Evolutionary conservation across 2,329 filamentous ascomycete genomes (phyloP), one percentile per base, ranked within the genome.

Genomic region (Sarocladium oryzae): DNA sequence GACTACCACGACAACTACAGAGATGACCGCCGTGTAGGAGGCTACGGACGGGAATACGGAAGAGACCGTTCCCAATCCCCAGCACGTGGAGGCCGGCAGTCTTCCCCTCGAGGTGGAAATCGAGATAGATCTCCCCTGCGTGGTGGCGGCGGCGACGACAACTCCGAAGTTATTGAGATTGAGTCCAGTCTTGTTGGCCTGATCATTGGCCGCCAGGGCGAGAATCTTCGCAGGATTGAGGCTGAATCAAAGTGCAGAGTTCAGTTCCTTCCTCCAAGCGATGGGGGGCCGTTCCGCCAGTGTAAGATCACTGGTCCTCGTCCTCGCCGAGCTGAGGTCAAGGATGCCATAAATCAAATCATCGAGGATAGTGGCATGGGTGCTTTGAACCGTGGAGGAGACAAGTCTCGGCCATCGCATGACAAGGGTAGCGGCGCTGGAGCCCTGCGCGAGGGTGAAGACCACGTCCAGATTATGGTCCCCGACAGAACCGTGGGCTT

Each of bases 401-500:
- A 74, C 23, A 70, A 72, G 54, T 57, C 66, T 33, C 69, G 68
- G 26, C 68, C 72, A 54, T 55, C 66, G 58, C 30, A 49, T 5
- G 63, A 59, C 51, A 65, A 66, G 52, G 66, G 68, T 13, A 32
- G 4, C 5, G 68, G 66, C n/a, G 65, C 65, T 8, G 58, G 66
- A 49, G 76, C 79, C 38, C 73, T 88, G 53, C 82, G 85, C 55
- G 88, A 92, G 54, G 88, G 86, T 54, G 90, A 95, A 66, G 87
- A 92, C 59, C 88, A 84, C 63, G 84, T 90, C 64, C 89, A 95
- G 68, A 95, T 96, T 61, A 93, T 95, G 88, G 90, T 96, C 16
- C 90, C 90, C 43, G 90, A 96, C 69, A 85, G 89, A 61, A 96
- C 90, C 8, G 90, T 96, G 54, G 90, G 90, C 49, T 75, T 96